Percentiles rank a stretch among this genome's conserved stretches.
Conservation (phyloP, 352 stramenopile genomes). For the Phytopythium sindhum region DNA sequence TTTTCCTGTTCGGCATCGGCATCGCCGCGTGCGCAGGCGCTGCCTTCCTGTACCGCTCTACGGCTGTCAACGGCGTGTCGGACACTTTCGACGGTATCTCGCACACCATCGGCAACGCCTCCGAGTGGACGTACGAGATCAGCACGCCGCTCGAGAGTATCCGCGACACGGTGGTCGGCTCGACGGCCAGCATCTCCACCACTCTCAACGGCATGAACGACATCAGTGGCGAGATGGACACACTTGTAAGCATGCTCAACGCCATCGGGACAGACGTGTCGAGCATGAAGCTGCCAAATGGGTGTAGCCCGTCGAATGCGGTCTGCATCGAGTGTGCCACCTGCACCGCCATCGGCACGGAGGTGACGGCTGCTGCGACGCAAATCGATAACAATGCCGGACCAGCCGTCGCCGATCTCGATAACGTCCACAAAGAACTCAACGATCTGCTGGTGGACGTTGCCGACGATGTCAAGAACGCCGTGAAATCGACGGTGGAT, state of each 20-base stretch:
- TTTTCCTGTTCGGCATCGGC: slow-evolving; percentile 50
- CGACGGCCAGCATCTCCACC: slow-evolving; percentile 23
- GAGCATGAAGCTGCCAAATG: slow-evolving; percentile 22
- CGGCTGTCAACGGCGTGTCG: slow-evolving; percentile 33
- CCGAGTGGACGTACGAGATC: slow-evolving; percentile 37
- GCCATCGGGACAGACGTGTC: slow-evolving; percentile 26
- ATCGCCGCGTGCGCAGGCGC: slow-evolving; percentile 44
- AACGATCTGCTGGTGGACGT: slow-evolving; percentile 36
- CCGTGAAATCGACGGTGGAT: slow-evolving; percentile 30
- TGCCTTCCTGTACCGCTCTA: slow-evolving; percentile 55
- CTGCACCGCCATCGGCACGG: slow-evolving; percentile 36
- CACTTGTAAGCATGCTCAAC: slow-evolving; percentile 26
- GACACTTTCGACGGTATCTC: slow-evolving; percentile 41
- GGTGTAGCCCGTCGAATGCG: slow-evolving; percentile 19
- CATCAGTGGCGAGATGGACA: slow-evolving; percentile 33
- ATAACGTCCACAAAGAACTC: slow-evolving; percentile 28
- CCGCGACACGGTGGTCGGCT: slow-evolving; percentile 32
- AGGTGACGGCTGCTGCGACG: slow-evolving; percentile 16
- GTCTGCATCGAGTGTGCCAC: slow-evolving; percentile 33
- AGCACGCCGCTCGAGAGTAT: slow-evolving; percentile 39
- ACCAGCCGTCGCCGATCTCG: slow-evolving; percentile 26
- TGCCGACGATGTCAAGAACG: slow-evolving; percentile 27
- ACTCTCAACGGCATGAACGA: slow-evolving; percentile 38
- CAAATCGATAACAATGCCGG: slow-evolving; percentile 43
- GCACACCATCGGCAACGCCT: slow-evolving; percentile 35